Evolutionary conservation across 805 yeast species (phyloP).

Genomic region (Metschnikowia anglica): DNA sequence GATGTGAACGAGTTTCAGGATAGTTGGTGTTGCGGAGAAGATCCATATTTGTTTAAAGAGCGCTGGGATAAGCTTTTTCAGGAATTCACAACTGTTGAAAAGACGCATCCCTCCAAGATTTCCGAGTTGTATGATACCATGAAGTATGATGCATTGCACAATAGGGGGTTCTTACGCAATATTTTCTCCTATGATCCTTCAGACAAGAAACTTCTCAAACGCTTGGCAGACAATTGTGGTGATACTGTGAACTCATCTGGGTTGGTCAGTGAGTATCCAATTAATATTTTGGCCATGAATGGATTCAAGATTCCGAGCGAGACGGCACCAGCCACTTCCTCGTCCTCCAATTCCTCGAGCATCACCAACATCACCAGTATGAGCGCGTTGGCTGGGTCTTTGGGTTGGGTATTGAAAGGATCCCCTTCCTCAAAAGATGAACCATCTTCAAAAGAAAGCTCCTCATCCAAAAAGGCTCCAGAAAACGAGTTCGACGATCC

Average conservation of each 20-base stretch:
- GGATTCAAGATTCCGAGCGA: conserved; percentile 62
- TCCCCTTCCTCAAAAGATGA: conserved; percentile 26
- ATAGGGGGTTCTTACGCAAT: conserved; percentile 80
- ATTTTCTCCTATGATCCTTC: conserved; percentile 67
- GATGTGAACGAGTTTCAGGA: conserved; percentile 68
- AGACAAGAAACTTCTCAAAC: conserved; percentile 35
- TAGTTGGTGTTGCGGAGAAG: conserved; percentile 97
- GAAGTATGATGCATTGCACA: conserved; percentile 97
- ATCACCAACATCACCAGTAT: conserved; percentile 21
- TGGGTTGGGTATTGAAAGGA: conserved; percentile 68
- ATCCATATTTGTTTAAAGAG: conserved; percentile 83
- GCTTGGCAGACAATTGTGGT: conserved; percentile 42
- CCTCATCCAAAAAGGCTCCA: conserved; percentile 19
- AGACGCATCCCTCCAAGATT: conserved; percentile 95
- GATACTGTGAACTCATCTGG: conserved; percentile 48
- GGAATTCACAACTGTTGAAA: conserved; percentile 89
- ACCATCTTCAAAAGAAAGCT: conserved; percentile 8
- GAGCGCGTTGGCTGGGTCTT: conserved; percentile 56
- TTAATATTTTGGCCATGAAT: conserved; percentile 72
- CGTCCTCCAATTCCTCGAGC: conserved; percentile 23
- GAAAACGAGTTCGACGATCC: conserved; percentile 68
- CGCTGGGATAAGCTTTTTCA: conserved; percentile 96
- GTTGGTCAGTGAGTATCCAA: conserved; percentile 69
- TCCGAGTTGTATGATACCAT: conserved; percentile 96
- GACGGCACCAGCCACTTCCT: conserved; percentile 19